These are phyloP conservation scores for Daedaleopsis nitida DNA, from an alignment of 768 basidiomycete genomes.

Conservation along the genomic window DNA sequence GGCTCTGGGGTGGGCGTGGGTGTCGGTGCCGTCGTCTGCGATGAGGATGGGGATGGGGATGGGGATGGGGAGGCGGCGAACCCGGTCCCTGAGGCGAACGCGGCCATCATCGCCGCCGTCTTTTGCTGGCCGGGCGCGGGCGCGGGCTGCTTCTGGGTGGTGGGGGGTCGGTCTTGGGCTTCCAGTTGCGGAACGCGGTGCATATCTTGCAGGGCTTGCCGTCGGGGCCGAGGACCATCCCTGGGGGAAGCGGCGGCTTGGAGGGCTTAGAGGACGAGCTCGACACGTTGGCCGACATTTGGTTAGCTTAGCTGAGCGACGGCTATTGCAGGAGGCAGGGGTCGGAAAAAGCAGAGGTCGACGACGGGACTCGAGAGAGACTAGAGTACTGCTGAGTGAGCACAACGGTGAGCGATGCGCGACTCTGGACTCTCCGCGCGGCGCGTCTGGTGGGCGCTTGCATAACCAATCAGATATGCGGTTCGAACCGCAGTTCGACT, in stretches of 20 bases:
- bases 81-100: slow-evolving; percentile 35
- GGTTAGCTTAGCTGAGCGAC: neutral
- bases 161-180: slow-evolving; percentile 39
- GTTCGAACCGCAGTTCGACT: too few species aligned
- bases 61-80: slow-evolving; percentile 21
- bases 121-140: slow-evolving; percentile 25
- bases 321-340: neutral
- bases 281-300: slow-evolving; percentile 1
- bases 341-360: too few species aligned
- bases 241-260: slow-evolving; percentile 55
- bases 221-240: slow-evolving; percentile 87
- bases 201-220: slow-evolving; percentile 96
- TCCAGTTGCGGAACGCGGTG: slow-evolving; percentile 77
- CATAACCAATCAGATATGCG: too few species aligned
- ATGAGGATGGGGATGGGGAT: neutral
- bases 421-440: too few species aligned
- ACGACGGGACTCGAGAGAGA: too few species aligned
- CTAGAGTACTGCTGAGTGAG: too few species aligned
- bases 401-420: too few species aligned
- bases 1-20: neutral
- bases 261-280: slow-evolving; percentile 8
- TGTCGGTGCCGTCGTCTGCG: too few species aligned
- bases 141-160: neutral
- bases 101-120: slow-evolving; percentile 36
- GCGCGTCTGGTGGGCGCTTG: too few species aligned